Conservation (phyloP, 2,329 filamentous ascomycete genomes). For the Cladophialophora chaetospira region DNA sequence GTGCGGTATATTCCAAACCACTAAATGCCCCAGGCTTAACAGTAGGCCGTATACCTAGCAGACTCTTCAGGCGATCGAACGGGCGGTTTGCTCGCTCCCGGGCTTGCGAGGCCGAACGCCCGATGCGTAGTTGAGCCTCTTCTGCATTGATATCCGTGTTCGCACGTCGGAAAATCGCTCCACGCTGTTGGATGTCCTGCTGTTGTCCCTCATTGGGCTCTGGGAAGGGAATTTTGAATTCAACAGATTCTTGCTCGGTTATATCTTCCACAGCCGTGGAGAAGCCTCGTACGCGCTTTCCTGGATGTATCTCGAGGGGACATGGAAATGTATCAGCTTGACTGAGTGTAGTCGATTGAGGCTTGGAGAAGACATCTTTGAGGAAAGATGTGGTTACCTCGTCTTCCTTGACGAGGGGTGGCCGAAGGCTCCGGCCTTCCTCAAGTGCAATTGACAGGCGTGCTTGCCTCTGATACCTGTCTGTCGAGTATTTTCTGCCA, state of each 20-base stretch:
- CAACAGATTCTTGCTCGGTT: not conserved
- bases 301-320: conserved; percentile 10
- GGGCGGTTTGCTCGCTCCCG: not conserved
- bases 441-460: conserved; percentile 11
- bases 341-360: not conserved
- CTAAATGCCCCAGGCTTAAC: conserved; percentile 6
- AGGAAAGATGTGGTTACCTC: conserved; percentile 4
- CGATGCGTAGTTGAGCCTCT: conserved; percentile 6
- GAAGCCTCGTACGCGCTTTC: conserved; percentile 7
- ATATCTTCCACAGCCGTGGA: not conserved
- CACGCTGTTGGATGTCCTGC: conserved; percentile 6
- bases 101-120: conserved; percentile 3
- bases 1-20: conserved; percentile 6
- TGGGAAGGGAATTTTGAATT: conserved; percentile 9
- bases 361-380: conserved; percentile 10
- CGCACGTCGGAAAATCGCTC: not conserved
- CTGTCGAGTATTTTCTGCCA: conserved; percentile 12
- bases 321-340: conserved; percentile 10
- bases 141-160: conserved; percentile 13
- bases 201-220: conserved; percentile 12
- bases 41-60: not conserved
- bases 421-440: conserved; percentile 10
- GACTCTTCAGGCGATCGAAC: conserved; percentile 2
- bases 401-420: conserved; percentile 9
- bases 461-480: conserved; percentile 12